Evolutionary conservation across 2,329 filamentous ascomycete genomes (phyloP), one percentile per base, ranked within the genome.

Genomic region (Juglanconis sp.): DNA sequence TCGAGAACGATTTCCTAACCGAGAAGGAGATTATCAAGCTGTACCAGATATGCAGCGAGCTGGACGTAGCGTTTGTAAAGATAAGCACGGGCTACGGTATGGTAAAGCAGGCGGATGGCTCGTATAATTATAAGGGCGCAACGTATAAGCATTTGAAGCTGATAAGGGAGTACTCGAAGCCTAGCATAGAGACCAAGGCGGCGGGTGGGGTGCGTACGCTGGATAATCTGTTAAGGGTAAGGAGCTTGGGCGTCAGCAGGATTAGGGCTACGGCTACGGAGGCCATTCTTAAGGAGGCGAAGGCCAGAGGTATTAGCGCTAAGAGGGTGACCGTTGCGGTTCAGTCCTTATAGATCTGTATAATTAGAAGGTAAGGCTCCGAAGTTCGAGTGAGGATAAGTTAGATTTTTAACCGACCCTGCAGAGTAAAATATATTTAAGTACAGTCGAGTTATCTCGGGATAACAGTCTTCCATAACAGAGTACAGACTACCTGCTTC

Each of bases 1-100:
- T 87, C 59, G 83, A 87, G 65, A 87, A 84, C 64, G 83, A 85
- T 65, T 87, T 79, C 63, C 75, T 86, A 0, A 35, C 73, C 1
- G 72, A 81, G 0, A 67, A 77, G 13, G 76, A 86, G 42, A 84
- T 87, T 55, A 64, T 77, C 6, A 73, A 70, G 9, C 72, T 87
- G 0, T 86, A 83, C 67, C 65, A 78, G 67, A 83, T 87, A 30
- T 87, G 84, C 67, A 78, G 78, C 0, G 68, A 74, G 0, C 47
- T 82, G 0, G 71, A 70, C 0, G 83, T 87, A 0, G 83, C 78
- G 0, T 87, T 85, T 59, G 77, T 86, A 64, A 87, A 87, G 73
- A 87, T 84, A 0, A 83, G 81, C 1, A 85, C 83, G 0, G 84
- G 84, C 0, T 86, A 85, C 64, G 84, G 83, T 0, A 86, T 87